These are phyloP conservation scores for Nemophila menziesii DNA, from an alignment of 257 asterid genomes.

Conservation along the genomic window DNA sequence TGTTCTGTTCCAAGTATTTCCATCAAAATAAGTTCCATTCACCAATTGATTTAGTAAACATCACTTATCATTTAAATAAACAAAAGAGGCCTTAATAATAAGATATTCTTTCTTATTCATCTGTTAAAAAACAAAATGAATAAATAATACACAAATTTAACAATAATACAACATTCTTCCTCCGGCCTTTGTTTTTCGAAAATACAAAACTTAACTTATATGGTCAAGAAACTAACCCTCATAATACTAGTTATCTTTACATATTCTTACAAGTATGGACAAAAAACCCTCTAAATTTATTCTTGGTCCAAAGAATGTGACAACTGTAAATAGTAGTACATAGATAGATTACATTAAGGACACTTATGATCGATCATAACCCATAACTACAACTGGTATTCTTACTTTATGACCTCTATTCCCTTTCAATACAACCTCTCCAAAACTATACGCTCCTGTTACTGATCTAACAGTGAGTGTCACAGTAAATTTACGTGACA, in stretches of 20 bases:
- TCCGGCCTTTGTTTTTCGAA: too few relatives aligned
- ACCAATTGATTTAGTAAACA: too few relatives aligned
- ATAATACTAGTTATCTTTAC: constrained; percentile 36
- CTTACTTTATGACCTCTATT: constrained; percentile 90
- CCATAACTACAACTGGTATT: constrained; percentile 82
- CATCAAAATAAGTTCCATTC: too few relatives aligned
- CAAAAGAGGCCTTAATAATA: too few relatives aligned
- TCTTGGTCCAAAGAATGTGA: constrained; percentile 39
- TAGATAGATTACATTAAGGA: constrained; percentile 2
- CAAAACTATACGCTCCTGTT: constrained; percentile 76
- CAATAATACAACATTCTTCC: too few relatives aligned
- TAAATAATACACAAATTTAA: too few relatives aligned
- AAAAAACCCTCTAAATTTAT: constrained; percentile 21
- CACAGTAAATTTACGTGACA: constrained; percentile 42
- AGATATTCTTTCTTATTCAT: too few relatives aligned
- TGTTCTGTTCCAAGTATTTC: too few relatives aligned
- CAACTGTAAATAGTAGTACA: background rate
- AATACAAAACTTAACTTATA: too few relatives aligned
- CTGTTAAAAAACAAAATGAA: too few relatives aligned
- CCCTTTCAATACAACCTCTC: constrained; percentile 80
- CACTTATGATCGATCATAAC: constrained; percentile 43
- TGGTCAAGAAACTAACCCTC: constrained; percentile 23
- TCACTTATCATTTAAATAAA: too few relatives aligned
- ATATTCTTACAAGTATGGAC: constrained; percentile 21
- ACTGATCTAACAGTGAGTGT: constrained; percentile 71